These are phyloP conservation scores for Malassezia arunalokei DNA, from an alignment of 1,284 basidiomycete genomes.

Conservation along the genomic window DNA sequence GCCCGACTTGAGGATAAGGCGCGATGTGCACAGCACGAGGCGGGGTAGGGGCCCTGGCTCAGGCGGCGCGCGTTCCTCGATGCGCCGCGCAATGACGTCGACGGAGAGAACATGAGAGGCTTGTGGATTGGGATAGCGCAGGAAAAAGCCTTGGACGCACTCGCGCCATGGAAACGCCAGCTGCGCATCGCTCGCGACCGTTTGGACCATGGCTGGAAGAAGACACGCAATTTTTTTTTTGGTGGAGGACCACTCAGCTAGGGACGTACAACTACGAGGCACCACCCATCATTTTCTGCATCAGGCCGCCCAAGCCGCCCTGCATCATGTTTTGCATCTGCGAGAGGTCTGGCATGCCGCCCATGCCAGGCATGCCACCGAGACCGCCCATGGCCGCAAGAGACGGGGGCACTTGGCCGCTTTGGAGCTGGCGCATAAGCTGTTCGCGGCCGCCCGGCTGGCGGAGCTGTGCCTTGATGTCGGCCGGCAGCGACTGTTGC, in stretches of 20 bases:
- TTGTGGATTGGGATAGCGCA: constrained; percentile 93
- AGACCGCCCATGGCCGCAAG: constrained; percentile 20
- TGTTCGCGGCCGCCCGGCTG: constrained; percentile 43
- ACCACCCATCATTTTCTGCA: constrained; percentile 74
- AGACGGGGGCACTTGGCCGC: constrained; percentile 28
- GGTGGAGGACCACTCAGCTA: neutral
- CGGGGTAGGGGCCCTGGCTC: constrained; percentile 49
- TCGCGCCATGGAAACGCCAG: constrained; percentile 25
- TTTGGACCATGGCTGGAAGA: constrained; percentile 7
- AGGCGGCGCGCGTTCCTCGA: constrained; percentile 22
- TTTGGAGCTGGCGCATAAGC: constrained; percentile 29
- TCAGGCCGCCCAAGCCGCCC: constrained; percentile 50
- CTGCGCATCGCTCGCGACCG: neutral
- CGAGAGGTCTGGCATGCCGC: constrained; percentile 28
- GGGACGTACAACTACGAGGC: constrained; percentile 19
- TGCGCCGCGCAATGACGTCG: constrained; percentile 71
- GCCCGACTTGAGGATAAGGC: constrained; percentile 82
- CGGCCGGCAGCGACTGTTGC: constrained; percentile 41
- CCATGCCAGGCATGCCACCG: constrained; percentile 22
- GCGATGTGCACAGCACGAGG: constrained; percentile 63
- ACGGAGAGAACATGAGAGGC: constrained; percentile 85
- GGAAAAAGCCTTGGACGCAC: constrained; percentile 60
- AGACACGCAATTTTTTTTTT: neutral
- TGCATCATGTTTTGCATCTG: constrained; percentile 47
- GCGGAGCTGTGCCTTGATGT: constrained; percentile 43